Base-by-base conservation (phyloP, 768 basidiomycete genomes). In the Strobilomyces echinocephalus region DNA sequence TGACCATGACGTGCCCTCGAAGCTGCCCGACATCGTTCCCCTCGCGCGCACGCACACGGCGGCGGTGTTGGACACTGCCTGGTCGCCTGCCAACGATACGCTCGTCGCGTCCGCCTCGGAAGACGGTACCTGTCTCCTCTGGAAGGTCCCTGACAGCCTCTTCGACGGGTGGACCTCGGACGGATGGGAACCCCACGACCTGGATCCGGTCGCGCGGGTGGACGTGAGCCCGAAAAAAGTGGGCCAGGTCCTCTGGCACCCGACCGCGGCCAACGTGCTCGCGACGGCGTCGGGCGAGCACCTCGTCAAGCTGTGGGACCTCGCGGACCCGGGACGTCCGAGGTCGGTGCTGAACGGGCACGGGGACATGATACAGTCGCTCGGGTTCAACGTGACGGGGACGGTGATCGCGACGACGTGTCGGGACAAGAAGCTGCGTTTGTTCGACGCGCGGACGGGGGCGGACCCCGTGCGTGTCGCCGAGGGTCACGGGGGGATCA, bases 211-310 rank as follows among this genome's bases (percentile, higher is more conserved):
- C n/a, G 74, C 82, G 34, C 81, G 83, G 56, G 83, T 91, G 72
- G 84, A 85, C 62, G 90, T 78, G 12, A 88, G 86, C 8, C 79
- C 87, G 1, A 84, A 93, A 56, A 97, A 97, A 74, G 83, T 95
- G 55, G 95, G 95, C 0, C 95, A 97, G 64, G 88, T 97, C 39
- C 73, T 89, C 30, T 99, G 91, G 79, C 92, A 98, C 69, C 94
- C 95, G 1, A 90, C 90, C 2, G 93, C 97, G 0, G 69, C 82
- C 28, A 87, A 91, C 61, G 85, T 98, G 16, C 77, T 99, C 35
- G 91, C 94, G 5, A 85, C 81, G 49, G 79, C 85, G 1, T 79
- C 82, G 0, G 91, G 90, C 43, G 95, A 99, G 58, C 85, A 97
- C 65, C 79, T 83, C 42, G 83, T 97, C 56, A 90, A 89, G 67